Conservation (phyloP, 2,329 filamentous ascomycete species). For the Periconia sp. region DNA sequence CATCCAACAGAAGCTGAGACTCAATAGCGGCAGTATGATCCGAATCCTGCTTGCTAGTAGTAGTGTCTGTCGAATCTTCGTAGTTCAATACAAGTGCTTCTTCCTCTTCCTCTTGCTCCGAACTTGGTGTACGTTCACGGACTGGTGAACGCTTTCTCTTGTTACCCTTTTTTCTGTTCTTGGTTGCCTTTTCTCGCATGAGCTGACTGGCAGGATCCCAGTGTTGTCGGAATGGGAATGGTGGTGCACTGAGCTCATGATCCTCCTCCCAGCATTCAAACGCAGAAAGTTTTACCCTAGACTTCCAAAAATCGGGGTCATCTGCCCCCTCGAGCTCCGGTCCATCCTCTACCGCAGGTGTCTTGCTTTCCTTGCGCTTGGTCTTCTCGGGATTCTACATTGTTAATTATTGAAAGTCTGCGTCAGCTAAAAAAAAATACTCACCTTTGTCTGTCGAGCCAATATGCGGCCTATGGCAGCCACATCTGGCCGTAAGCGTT, state of each 20-base stretch:
- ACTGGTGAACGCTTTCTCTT: conserved; percentile 35
- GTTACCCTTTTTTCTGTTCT: conserved; percentile 53
- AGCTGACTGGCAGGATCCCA: conserved; percentile 78
- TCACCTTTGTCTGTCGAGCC: conserved; percentile 26
- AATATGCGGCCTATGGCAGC: conserved; percentile 34
- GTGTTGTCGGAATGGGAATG: conserved; percentile 85
- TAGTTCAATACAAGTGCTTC: conserved; percentile 35
- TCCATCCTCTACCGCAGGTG: conserved; percentile 16
- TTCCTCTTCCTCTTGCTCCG: conserved; percentile 22
- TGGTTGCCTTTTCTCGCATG: conserved; percentile 59
- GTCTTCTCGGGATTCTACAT: conserved; percentile 18
- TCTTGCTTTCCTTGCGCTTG: conserved; percentile 11
- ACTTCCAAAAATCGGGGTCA: conserved; percentile 68
- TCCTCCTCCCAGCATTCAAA: conserved; percentile 75
- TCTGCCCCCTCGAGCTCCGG: conserved; percentile 35
- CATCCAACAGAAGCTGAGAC: conserved; percentile 47
- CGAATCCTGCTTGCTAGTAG: conserved; percentile 20
- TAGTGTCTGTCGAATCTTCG: conserved; percentile 27
- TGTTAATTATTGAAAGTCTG: background rate
- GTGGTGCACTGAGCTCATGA: conserved; percentile 68
- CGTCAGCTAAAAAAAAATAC: background rate
- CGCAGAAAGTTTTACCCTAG: conserved; percentile 72
- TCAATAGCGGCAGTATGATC: conserved; percentile 26
- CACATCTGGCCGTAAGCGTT: conserved; percentile 27
- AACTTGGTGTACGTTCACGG: conserved; percentile 39